Base-by-base conservation (phyloP, 306 rosid species). In the Benincasa hispida region DNA sequence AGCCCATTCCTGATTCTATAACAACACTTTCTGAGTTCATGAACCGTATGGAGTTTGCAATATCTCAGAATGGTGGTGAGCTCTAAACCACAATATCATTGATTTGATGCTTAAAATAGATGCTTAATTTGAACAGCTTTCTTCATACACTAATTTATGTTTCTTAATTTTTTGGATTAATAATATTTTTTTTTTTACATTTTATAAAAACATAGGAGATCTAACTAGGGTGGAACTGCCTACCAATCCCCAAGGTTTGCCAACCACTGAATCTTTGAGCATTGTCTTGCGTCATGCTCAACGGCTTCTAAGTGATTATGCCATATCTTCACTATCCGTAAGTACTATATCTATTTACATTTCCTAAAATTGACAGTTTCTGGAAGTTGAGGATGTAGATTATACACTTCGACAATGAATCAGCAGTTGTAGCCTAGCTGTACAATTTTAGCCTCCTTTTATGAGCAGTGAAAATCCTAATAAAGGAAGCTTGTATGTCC, bases 1-100 rank as follows among this genome's bases (percentile, higher is more conserved):
- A 95, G 99, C 97, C 99, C 73, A 89, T 92, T 78, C 97, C 99
- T 32, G 80, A 91, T 80, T 86, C 99, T 56, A 70, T 95, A 89
- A 85, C 55, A 80, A 90, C 99, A 8, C 87, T 95, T 63, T 82
- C 88, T 3, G 98, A 85, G 90, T 95, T 95, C 81, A 89, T 92
- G 83, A 89, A 83, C 79, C 89, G 80, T 81, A 86, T 95, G 96
- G 96, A 95, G 90, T 88, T 80, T 79, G 74, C 87, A 56, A 79
- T 95, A 12, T 85, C 91, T 25, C 90, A 86, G 77, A 89, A 88
- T 82, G 96, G 92, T 88, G 78, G 82, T 75, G 80, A 63, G 76
- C 24, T 24, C 60, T 61, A 54, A 57, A 80, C 30, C 50, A 28
- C 58, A 78, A 32, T 48, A 8, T 59, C 32, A 5, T 68, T 68